Evolutionary conservation across 2,329 filamentous ascomycete genomes (phyloP).

Genomic region (Graphilbum ipis-grandicollis): DNA sequence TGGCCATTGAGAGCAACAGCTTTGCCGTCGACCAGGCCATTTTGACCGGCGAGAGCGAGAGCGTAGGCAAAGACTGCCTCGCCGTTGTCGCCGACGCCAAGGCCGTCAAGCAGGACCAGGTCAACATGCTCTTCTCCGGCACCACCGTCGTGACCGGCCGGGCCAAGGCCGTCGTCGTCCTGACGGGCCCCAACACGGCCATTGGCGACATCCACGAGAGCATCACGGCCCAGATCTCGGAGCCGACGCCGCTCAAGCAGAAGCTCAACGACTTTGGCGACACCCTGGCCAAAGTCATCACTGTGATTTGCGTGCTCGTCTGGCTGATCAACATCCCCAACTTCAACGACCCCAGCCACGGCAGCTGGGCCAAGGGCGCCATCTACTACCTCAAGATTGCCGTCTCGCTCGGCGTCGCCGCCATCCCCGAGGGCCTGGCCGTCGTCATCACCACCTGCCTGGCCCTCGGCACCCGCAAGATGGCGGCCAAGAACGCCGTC

Average conservation of each 20-base stretch:
- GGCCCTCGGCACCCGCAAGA: constrained; percentile 89
- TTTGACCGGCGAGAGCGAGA: constrained; percentile 93
- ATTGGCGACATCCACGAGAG: constrained; percentile 99
- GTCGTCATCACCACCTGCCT: constrained; percentile 99
- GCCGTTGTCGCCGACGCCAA: constrained; percentile 54
- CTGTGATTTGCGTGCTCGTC: constrained; percentile 85
- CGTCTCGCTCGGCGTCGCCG: constrained; percentile 91
- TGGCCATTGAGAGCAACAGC: constrained; percentile 90
- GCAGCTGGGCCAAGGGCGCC: constrained; percentile 86
- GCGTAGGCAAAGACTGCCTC: constrained; percentile 66
- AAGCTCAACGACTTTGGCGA: constrained; percentile 98
- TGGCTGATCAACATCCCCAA: constrained; percentile 98
- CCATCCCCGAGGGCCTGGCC: constrained; percentile 91
- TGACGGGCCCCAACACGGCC: constrained; percentile 79
- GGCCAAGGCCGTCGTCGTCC: constrained; percentile 75
- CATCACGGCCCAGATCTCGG: constrained; percentile 93
- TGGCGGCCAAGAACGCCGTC: constrained; percentile 96
- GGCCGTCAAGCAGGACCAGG: constrained; percentile 92
- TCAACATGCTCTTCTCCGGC: constrained; percentile 96
- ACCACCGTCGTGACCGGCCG: constrained; percentile 93
- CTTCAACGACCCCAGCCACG: constrained; percentile 88
- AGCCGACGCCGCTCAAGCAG: constrained; percentile 92
- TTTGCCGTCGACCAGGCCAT: constrained; percentile 96
- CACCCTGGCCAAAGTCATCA: constrained; percentile 91
- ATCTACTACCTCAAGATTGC: constrained; percentile 99